Percentiles rank a stretch among this genome's conserved stretches.
phyloP scores from a whole-genome alignment of 2,329 filamentous ascomycete species.

The Claviceps cyperi region DNA sequence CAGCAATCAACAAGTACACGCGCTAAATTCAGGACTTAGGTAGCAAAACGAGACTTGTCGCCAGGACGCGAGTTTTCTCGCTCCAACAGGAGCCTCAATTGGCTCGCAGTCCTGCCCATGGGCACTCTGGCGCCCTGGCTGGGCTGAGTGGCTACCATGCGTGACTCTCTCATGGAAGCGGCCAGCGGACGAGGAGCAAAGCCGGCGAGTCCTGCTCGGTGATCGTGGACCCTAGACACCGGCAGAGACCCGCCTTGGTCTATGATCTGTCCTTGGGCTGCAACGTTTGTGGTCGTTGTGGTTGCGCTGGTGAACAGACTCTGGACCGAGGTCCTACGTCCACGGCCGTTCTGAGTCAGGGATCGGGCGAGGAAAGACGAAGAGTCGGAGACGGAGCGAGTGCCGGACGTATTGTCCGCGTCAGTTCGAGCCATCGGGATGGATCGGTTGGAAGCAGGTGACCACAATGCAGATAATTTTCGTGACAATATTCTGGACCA shows the following conservation, averaged over 20 bases:
- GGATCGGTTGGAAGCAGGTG: conserved; percentile 2
- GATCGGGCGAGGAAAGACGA: conserved; percentile 18
- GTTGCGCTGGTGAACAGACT: conserved; percentile 21
- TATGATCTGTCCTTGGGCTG: conserved; percentile 29
- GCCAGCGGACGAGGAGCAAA: conserved; percentile 11
- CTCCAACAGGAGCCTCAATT: conserved; percentile 42
- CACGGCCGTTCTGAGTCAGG: conserved; percentile 17
- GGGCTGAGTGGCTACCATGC: conserved; percentile 35
- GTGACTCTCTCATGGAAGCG: conserved; percentile 19
- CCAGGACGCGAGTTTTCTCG: conserved; percentile 29
- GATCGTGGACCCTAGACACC: conserved; percentile 11
- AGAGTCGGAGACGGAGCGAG: conserved; percentile 4
- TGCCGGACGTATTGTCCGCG: conserved; percentile 3
- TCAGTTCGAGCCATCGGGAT: conserved; percentile 1
- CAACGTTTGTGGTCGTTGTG: conserved; percentile 26
- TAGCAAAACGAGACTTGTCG: conserved; percentile 15
- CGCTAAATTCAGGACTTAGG: conserved; percentile 8
- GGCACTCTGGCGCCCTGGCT: conserved; percentile 30
- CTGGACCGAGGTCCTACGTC: conserved; percentile 9
- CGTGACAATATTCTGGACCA: conserved; percentile 6
- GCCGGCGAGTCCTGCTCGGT: conserved; percentile 12
- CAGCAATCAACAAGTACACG: too few species aligned
- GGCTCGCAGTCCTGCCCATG: conserved; percentile 44
- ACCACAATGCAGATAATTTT: conserved; percentile 1
- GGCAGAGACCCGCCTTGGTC: conserved; percentile 22